Conservation (phyloP, 352 stramenopile genomes). For the Pelagophyceae sp. region DNA sequence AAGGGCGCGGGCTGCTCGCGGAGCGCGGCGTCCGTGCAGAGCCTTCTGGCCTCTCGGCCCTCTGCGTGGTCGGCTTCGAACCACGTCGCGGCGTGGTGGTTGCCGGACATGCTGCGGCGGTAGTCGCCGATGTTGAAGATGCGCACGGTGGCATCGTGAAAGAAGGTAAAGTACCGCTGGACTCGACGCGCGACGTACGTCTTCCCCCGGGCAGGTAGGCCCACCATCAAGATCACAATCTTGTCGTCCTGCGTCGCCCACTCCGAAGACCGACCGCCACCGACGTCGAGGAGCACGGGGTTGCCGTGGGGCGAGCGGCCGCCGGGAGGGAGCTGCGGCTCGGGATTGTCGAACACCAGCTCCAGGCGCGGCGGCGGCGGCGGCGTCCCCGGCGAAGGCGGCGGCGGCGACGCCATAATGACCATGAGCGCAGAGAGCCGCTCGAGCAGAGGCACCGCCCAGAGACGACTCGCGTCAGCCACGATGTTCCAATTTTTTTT, state of each 20-base stretch:
- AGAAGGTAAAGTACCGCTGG: conserved; percentile 56
- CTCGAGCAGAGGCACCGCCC: no score
- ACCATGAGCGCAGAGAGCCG: no score
- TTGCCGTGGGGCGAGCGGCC: neutral
- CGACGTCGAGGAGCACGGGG: conserved; percentile 8
- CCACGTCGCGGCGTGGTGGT: conserved; percentile 44
- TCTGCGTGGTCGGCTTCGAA: conserved; percentile 30
- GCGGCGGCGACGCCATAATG: no score
- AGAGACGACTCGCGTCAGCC: no score
- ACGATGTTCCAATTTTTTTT: no score
- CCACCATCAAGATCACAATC: conserved; percentile 87
- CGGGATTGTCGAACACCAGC: conserved; percentile 8
- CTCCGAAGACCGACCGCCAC: neutral
- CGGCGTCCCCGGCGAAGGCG: no score
- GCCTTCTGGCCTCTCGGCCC: no score
- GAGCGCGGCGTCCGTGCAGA: no score
- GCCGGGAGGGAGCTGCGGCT: conserved; percentile 11
- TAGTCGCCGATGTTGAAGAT: conserved; percentile 92
- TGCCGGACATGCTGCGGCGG: conserved; percentile 63
- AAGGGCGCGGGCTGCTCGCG: no score
- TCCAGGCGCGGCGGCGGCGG: neutral
- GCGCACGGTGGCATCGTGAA: conserved; percentile 57
- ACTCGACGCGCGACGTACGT: conserved; percentile 84
- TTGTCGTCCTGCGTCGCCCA: conserved; percentile 54
- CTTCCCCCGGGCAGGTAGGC: conserved; percentile 82